Evolutionary conservation across 768 basidiomycete genomes (phyloP).

Genomic region (Exsudoporus frostii): DNA sequence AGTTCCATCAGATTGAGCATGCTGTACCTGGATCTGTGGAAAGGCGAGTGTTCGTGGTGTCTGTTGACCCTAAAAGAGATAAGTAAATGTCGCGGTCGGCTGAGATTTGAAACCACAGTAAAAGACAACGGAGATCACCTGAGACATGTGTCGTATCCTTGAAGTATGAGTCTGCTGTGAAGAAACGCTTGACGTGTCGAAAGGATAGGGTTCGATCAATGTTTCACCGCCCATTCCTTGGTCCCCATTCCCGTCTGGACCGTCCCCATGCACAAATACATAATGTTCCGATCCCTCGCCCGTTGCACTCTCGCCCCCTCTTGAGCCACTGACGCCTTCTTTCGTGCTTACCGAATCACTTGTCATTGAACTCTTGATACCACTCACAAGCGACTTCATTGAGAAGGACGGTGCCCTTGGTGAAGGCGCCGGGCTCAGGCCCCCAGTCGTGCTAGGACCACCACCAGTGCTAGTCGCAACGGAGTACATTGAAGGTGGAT

Average conservation of each 20-base stretch:
- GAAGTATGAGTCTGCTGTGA: slow-evolving; percentile 19
- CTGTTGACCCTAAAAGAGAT: slow-evolving; percentile 9
- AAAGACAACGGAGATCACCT: slow-evolving; percentile 11
- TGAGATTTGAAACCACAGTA: not conserved
- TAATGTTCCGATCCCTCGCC: slow-evolving; percentile 23
- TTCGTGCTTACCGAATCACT: slow-evolving; percentile 13
- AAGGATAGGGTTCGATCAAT: slow-evolving; percentile 19
- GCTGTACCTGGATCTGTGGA: slow-evolving; percentile 26
- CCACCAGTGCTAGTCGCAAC: not conserved
- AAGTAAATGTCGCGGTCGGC: not conserved
- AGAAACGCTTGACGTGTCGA: slow-evolving; percentile 21
- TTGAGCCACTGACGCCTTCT: slow-evolving; percentile 1
- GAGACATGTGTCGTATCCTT: slow-evolving; percentile 3
- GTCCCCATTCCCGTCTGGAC: slow-evolving; percentile 1
- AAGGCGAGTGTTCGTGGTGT: slow-evolving; percentile 17
- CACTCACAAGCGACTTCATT: slow-evolving; percentile 21
- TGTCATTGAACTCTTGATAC: slow-evolving; percentile 17
- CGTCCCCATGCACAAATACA: slow-evolving; percentile 24
- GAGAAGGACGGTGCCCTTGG: slow-evolving; percentile 21
- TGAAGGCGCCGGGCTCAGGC: slow-evolving; percentile 11
- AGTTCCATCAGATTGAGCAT: slow-evolving; percentile 18
- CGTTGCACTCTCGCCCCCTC: not conserved
- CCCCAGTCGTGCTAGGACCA: not conserved
- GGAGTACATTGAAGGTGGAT: slow-evolving; percentile 17
- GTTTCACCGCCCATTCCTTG: slow-evolving; percentile 16